These are phyloP conservation scores for Gossypium herbaceum DNA, from an alignment of 345 rosid genomes.

Conservation along the genomic window DNA sequence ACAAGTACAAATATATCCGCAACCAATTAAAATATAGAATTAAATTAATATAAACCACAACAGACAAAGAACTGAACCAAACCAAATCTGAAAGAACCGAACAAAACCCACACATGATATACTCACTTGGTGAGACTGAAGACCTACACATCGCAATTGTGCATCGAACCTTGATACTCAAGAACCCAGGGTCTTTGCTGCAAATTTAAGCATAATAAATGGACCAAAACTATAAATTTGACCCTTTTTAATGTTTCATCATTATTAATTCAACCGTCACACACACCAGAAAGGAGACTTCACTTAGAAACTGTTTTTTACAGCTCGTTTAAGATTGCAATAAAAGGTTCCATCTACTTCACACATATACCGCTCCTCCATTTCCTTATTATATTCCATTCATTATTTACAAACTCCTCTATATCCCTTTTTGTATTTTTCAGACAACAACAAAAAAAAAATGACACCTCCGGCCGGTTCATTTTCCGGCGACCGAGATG, in stretches of 20 bases:
- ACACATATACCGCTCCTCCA: not conserved
- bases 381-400: not conserved
- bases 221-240: too few species aligned
- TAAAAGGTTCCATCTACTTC: conserved; percentile 15
- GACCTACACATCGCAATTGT: too few species aligned
- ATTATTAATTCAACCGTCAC: conserved; percentile 1
- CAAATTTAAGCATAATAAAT: not conserved
- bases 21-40: too few species aligned
- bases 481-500: conserved; percentile 14
- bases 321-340: conserved; percentile 13
- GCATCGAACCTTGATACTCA: too few species aligned
- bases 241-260: not conserved
- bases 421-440: not conserved
- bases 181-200: not conserved
- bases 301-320: not conserved
- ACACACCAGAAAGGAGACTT: not conserved
- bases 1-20: too few species aligned
- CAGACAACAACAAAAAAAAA: not conserved
- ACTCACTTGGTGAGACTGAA: too few species aligned
- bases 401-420: not conserved
- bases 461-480: conserved; percentile 13
- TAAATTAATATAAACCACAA: too few species aligned
- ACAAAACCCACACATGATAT: too few species aligned
- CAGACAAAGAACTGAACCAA: too few species aligned
- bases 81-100: too few species aligned